Conservation (phyloP, 2,329 filamentous ascomycete genomes). For the Beauveria scarabaeidicola region DNA sequence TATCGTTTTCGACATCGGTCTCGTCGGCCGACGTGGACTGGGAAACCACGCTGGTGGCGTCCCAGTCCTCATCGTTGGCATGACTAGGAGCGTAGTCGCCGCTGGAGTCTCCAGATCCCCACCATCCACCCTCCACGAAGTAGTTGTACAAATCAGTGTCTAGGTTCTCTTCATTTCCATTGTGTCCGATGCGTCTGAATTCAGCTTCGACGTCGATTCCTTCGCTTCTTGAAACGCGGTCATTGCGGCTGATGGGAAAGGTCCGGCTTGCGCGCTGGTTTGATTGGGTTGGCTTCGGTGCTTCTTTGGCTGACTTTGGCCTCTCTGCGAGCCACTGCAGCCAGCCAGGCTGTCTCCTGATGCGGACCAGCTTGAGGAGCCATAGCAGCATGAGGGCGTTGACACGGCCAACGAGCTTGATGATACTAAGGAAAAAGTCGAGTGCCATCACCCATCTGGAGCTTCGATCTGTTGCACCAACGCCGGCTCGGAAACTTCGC, state of each 20-base stretch:
- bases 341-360: constrained; percentile 36
- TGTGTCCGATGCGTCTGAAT: constrained; percentile 49
- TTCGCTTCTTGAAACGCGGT: constrained; percentile 49
- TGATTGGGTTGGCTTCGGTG: constrained; percentile 7
- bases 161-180: constrained; percentile 54
- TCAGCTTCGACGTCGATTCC: constrained; percentile 75
- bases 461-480: constrained; percentile 71
- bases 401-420: constrained; percentile 29
- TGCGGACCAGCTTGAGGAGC: constrained; percentile 44
- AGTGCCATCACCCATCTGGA: constrained; percentile 68
- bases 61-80: constrained; percentile 50
- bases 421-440: constrained; percentile 70
- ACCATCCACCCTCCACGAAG: constrained; percentile 78
- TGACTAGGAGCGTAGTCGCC: constrained; percentile 60
- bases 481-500: constrained; percentile 49
- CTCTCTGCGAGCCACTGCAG: constrained; percentile 46
- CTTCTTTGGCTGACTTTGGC: constrained; percentile 21
- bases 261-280: constrained; percentile 8
- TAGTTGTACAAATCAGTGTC: constrained; percentile 71
- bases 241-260: constrained; percentile 32
- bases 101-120: constrained; percentile 73
- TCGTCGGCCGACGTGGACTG: constrained; percentile 22
- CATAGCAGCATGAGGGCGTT: constrained; percentile 35
- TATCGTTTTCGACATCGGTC: constrained; percentile 24
- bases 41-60: constrained; percentile 76